Evolutionary conservation across 2,329 filamentous ascomycete genomes (phyloP), one percentile per base, ranked within the genome.

Genomic region (Colletotrichum kahawae): DNA sequence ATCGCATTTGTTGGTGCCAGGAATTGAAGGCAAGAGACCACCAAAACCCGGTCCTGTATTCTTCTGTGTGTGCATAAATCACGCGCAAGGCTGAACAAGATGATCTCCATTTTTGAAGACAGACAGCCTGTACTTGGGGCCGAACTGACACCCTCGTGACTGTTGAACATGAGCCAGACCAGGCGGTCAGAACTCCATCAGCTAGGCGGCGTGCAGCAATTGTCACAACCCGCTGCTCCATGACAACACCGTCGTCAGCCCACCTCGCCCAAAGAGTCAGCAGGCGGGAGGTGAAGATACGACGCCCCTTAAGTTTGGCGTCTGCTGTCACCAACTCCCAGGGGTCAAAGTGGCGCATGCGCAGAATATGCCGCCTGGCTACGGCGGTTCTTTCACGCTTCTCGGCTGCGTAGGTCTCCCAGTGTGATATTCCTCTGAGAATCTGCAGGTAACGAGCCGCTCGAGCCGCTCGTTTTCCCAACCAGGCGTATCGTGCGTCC

Each of bases 351-450:
- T 80, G 76, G 13, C 86, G 85, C 73, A 86, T 91, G 70, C 93
- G 88, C 69, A 97, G 85, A 75, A 96, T 91, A 81, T 95, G 93
- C 76, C 91, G 88, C 76, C 93, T 89, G 24, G 94, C 95, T 56
- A 92, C 88, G 6, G 90, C 91, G 5, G 94, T 95, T 54, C 91
- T 90, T 76, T 92, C 89, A 18, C 92, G 86, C 79, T 95, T 91
- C 16, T 94, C 91, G 7, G 88, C 89, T 13, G 94, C 89, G 66
- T 89, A 87, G 70, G 90, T 89, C 13, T 90, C 90, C 95, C 95
- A 97, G 77, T 83, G 83, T 6, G 76, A 77, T 51, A 75, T 54
- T 33, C 74, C 76, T 65, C 62, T 67, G 3, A 76, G 67, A 14
- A 77, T 48, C 38, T 75, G 68, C n/a, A 77, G 54, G 27, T 75